These are phyloP conservation scores for Xenoacremonium recifei DNA, from an alignment of 2,329 filamentous ascomycete species.

Conservation along the genomic window DNA sequence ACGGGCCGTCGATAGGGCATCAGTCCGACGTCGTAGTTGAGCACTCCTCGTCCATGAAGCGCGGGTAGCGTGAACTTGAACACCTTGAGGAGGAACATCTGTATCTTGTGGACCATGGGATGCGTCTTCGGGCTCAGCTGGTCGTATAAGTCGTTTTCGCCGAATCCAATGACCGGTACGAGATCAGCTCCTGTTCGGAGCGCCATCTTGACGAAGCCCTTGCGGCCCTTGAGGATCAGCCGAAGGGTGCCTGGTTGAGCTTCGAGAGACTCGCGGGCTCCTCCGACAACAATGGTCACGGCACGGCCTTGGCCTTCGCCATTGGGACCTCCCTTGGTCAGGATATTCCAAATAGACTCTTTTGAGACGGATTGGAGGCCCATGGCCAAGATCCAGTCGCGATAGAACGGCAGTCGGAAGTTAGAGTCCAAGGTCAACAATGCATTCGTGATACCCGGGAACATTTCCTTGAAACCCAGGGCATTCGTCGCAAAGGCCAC, in stretches of 20 bases:
- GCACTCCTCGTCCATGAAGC: constrained; percentile 86
- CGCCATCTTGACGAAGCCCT: constrained; percentile 92
- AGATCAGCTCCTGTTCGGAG: constrained; percentile 90
- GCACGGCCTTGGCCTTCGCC: constrained; percentile 87
- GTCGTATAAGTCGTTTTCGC: constrained; percentile 95
- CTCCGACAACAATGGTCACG: constrained; percentile 93
- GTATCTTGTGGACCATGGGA: constrained; percentile 74
- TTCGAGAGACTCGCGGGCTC: constrained; percentile 87
- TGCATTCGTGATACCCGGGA: constrained; percentile 93
- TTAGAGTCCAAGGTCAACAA: constrained; percentile 93
- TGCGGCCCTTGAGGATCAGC: constrained; percentile 78
- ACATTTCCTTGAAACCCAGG: constrained; percentile 80
- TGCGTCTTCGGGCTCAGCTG: constrained; percentile 77
- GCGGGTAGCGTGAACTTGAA: constrained; percentile 92
- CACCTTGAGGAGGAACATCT: constrained; percentile 79
- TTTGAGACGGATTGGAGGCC: constrained; percentile 87
- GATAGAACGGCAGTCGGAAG: constrained; percentile 89
- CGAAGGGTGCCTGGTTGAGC: constrained; percentile 75
- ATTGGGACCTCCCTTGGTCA: constrained; percentile 76
- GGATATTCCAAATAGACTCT: constrained; percentile 85
- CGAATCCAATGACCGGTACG: constrained; percentile 88
- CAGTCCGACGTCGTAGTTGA: constrained; percentile 96
- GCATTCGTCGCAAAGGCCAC: constrained; percentile 89
- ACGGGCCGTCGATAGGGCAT: constrained; percentile 89
- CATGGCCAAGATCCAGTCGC: constrained; percentile 89